Percentiles rank a stretch among this genome's conserved stretches.
Evolutionary conservation across 23 red algal genomes (phyloP).

Genomic region (Gracilaria domingensis): DNA sequence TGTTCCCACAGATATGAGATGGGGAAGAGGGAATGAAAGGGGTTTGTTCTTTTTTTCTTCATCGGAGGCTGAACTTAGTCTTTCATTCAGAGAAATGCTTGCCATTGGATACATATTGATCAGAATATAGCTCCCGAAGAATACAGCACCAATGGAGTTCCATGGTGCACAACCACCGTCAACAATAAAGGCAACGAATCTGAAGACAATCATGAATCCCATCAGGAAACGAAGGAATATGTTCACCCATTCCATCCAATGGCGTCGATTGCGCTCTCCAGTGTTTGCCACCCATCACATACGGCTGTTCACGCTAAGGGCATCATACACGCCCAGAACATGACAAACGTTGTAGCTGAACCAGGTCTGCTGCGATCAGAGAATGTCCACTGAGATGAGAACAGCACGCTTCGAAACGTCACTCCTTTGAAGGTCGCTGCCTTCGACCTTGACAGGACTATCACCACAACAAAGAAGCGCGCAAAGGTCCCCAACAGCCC

Average conservation of each 20-base stretch:
- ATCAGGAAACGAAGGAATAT: conserved; percentile 49
- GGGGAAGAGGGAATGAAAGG: conserved; percentile 61
- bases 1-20: conserved; percentile 57
- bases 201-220: conserved; percentile 56
- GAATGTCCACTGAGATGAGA: conserved; percentile 48
- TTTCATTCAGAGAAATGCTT: conserved; percentile 65
- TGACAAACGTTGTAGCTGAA: conserved; percentile 82
- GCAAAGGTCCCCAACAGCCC: conserved; percentile 71
- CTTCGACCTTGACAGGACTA: no score
- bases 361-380: conserved; percentile 77
- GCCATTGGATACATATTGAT: conserved; percentile 76
- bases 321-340: conserved; percentile 72
- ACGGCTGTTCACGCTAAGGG: conserved; percentile 46
- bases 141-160: conserved; percentile 66
- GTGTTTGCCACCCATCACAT: conserved; percentile 85
- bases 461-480: conserved; percentile 48
- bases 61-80: conserved; percentile 54
- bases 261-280: conserved; percentile 62
- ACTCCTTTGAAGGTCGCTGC: no score
- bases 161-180: conserved; percentile 73
- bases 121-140: conserved; percentile 71
- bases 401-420: no score
- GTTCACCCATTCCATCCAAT: conserved; percentile 87
- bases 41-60: conserved; percentile 69
- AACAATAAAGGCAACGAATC: conserved; percentile 57